phyloP scores from a whole-genome alignment of 2,329 filamentous ascomycete genomes.

The Aphanocladium album region DNA sequence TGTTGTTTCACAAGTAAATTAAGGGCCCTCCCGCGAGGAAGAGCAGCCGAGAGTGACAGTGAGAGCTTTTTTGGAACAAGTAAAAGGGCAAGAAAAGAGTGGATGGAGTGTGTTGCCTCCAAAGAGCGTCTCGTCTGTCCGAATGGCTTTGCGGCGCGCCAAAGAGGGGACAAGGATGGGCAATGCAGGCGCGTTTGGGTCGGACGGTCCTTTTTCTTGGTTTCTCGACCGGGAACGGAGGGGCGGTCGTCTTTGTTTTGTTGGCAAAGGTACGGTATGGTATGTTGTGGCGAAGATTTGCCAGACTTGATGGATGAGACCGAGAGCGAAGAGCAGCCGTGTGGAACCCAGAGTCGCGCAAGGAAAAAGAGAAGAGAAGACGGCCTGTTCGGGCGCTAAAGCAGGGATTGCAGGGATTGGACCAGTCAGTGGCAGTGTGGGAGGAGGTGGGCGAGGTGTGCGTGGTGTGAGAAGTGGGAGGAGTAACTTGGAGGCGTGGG shows the following conservation, averaged over 20 bases:
- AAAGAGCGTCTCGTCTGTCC: no score
- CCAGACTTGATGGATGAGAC: conserved; percentile 1
- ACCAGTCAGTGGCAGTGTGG: neutral
- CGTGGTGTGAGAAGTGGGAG: no score
- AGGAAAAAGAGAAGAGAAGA: neutral
- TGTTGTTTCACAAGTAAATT: neutral
- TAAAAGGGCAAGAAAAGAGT: conserved; percentile 12
- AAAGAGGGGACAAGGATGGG: neutral
- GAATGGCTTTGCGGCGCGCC: no score
- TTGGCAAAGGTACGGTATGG: neutral
- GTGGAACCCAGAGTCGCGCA: neutral
- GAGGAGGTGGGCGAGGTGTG: neutral
- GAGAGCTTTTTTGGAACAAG: conserved; percentile 7
- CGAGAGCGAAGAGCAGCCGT: neutral
- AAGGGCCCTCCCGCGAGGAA: neutral
- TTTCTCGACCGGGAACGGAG: neutral
- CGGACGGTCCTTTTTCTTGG: neutral
- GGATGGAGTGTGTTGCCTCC: neutral
- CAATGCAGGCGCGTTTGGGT: neutral
- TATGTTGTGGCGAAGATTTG: conserved; percentile 9
- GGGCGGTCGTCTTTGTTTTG: neutral
- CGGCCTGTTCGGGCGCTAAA: conserved; percentile 1
- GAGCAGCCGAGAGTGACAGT: neutral
- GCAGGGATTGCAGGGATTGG: conserved; percentile 5
- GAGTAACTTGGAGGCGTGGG: no score